Conservation (phyloP, 2,329 filamentous ascomycete genomes). For the Graphium sp. region DNA sequence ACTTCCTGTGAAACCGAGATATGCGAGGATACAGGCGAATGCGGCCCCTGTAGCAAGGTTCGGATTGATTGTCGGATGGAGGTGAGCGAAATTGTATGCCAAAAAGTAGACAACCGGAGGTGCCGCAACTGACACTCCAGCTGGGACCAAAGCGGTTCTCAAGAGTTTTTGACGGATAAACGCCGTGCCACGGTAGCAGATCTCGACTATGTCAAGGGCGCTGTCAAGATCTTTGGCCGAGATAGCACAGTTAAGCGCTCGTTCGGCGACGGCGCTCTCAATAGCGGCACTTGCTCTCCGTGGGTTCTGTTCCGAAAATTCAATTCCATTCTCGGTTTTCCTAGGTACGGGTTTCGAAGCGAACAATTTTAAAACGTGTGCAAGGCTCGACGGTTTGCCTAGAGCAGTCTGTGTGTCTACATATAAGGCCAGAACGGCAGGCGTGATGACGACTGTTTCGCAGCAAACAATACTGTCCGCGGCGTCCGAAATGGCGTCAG, state of each 20-base stretch:
- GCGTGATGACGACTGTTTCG: slow-evolving; percentile 65
- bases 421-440: slow-evolving; percentile 55
- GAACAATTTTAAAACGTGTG: slow-evolving; percentile 66
- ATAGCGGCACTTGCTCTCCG: slow-evolving; percentile 56
- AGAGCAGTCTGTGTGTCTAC: slow-evolving; percentile 61
- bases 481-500: slow-evolving; percentile 35
- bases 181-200: slow-evolving; percentile 48
- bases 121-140: slow-evolving; percentile 35
- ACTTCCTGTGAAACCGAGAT: slow-evolving; percentile 63
- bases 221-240: slow-evolving; percentile 60
- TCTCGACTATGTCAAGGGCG: slow-evolving; percentile 59
- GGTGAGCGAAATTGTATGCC: slow-evolving; percentile 39
- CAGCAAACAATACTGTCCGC: slow-evolving; percentile 59
- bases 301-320: slow-evolving; percentile 34
- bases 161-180: slow-evolving; percentile 53
- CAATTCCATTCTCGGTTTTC: slow-evolving; percentile 1
- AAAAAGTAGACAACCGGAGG: slow-evolving; percentile 55
- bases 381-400: slow-evolving; percentile 57
- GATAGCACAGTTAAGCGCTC: slow-evolving; percentile 67
- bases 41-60: slow-evolving; percentile 59
- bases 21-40: slow-evolving; percentile 68
- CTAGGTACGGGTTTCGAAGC: slow-evolving; percentile 63
- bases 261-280: slow-evolving; percentile 49
- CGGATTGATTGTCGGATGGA: slow-evolving; percentile 66
- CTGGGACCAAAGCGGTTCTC: slow-evolving; percentile 43